These are phyloP conservation scores for Raphanus raphanistrum DNA, from an alignment of 345 rosid species.

Conservation along the genomic window DNA sequence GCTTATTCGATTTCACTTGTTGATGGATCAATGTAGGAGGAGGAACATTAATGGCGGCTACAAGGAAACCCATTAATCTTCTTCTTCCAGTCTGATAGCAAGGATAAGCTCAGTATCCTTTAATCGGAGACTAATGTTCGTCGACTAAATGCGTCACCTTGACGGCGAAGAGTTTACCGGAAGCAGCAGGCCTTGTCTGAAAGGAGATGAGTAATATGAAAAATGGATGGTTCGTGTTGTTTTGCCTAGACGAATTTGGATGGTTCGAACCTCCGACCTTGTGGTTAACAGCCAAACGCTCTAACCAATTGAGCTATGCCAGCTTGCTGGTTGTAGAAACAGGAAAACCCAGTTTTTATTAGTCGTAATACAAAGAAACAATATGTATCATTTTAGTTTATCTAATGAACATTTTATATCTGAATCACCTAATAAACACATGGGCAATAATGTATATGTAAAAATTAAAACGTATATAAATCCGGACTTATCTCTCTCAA, in stretches of 20 bases:
- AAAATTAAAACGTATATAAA: neutral
- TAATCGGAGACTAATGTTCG: neutral
- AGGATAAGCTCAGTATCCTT: neutral
- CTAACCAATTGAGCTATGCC: slow-evolving; percentile 91
- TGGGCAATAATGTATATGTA: neutral
- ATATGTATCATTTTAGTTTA: neutral
- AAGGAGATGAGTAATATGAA: neutral
- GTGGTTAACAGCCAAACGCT: slow-evolving; percentile 91
- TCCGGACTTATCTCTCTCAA: neutral
- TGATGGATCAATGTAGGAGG: slow-evolving; percentile 23
- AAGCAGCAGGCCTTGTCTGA: neutral
- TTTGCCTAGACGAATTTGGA: slow-evolving; percentile 30
- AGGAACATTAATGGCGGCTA: slow-evolving; percentile 25
- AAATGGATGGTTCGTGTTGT: slow-evolving; percentile 21
- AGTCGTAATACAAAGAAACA: no score
- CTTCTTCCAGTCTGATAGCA: neutral
- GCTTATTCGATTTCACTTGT: slow-evolving; percentile 21
- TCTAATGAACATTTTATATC: neutral
- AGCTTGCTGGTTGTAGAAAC: no score
- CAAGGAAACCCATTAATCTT: slow-evolving; percentile 24
- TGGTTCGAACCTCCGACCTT: slow-evolving; percentile 91
- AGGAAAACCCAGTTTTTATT: no score
- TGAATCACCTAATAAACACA: neutral
- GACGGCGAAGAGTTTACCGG: neutral
- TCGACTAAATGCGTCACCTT: neutral